Base-by-base conservation (phyloP, 2,329 filamentous ascomycete genomes). In the Cryphonectria radicalis region DNA sequence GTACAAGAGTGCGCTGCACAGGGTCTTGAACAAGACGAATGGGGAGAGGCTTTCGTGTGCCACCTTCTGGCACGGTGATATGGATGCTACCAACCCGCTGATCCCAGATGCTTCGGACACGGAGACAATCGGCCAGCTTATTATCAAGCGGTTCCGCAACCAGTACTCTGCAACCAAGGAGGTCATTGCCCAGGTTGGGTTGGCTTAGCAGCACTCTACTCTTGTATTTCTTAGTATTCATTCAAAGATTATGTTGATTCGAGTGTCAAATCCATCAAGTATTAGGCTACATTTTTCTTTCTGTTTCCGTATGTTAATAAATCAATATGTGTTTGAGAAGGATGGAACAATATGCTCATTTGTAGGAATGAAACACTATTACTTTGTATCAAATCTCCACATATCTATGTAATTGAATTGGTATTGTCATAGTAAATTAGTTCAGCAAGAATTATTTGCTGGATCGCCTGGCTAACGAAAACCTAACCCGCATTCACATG, bases 21-120 rank as follows among this genome's bases (percentile, higher is more conserved):
- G 74, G 35, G 74, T 74, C 59, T 64, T 75, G 22, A 75, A 72
- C 40, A 70, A 72, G 66, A 25, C 63, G 7, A 65, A 66, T 10
- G 63, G n/a, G 3, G 62, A 63, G 40, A 43, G 62, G 22, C 62
- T 63, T 13, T 40, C 40, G 67, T 68, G 62, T 55, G 62, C 72
- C 32, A 77, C 75, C 2, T 76, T 76, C 59, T 79, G 74, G 74
- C 76, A 77, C 55, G 77, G 77, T 19, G 75, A 77, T 65, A 64
- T 76, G 10, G n/a, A 65, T 59, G 76, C 75, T 22, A 76, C 76
- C 3, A 78, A 78, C 60, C 76, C 76, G 50, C 59, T 77, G 22
- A 72, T 73, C 25, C 70, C 73, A 22, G 60, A 70, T 22, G 75
- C 72, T 59, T 63, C 66, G 10, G 71, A 63, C 69, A 74, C 72